Evolutionary conservation across 768 basidiomycete genomes (phyloP), one percentile per base, ranked within the genome.

Genomic region (Nidula microcarpa): DNA sequence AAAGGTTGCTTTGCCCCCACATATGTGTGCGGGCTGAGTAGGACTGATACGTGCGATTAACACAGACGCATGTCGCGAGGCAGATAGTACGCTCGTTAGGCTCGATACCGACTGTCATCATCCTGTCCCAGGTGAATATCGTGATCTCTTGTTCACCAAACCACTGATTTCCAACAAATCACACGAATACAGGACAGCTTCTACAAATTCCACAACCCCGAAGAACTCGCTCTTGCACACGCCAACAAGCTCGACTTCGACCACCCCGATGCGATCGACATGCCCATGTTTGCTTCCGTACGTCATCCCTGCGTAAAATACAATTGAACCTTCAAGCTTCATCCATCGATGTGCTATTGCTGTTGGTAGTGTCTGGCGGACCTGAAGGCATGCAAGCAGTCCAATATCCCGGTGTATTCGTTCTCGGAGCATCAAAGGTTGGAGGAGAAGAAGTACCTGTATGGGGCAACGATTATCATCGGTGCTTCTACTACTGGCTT

Each of bases 331-430:
- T 17, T 51, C 30, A 49, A 51, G 16, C 30, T 32, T 34, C 33
- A 41, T 43, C 34, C 37, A 44, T 34, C 37, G 30, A 8, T 36
- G 6, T 49, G 2, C 16, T 6, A 36, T 52, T 49, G 47, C 17
- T 43, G 16, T 50, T 23, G 23, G 18, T 52, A 97, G 89, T 97
- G 95, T 64, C 68, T 98, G 47, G 70, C 80, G 30, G 93, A 97
- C 60, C 72, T 99, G 55, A 97, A 94, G 67, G 75, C 82, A 5
- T 91, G 92, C 65, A 84, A 73, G 66, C 94, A 84, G 64, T 82
- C 86, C 0, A 89, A 96, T 69, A 92, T 98, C 54, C 96, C 97
- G 0, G 82, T 96, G 6, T 99, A 99, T 68, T 96, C 94, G 0
- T 99, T 99, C 69, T 77, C 82, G 23, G 78, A 90, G 57, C 97